Conservation (phyloP, 768 basidiomycete species). For the Serendipita sp. region DNA sequence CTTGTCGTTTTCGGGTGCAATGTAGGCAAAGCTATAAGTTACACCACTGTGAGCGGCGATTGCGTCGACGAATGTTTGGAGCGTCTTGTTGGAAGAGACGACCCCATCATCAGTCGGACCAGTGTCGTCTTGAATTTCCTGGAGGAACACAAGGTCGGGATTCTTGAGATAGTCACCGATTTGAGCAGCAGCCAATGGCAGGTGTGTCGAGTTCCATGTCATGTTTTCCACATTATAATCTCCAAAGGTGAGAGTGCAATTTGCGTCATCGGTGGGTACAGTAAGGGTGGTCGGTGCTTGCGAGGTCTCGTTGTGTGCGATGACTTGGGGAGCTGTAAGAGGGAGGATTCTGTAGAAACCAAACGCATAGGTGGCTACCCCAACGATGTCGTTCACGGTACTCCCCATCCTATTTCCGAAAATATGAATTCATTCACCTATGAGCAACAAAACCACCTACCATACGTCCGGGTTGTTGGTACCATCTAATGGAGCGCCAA, state of each 20-base stretch:
- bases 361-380: constrained; percentile 33
- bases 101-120: constrained; percentile 10
- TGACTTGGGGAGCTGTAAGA: constrained; percentile 34
- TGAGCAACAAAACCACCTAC: not conserved
- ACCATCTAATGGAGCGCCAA: constrained; percentile 38
- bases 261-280: constrained; percentile 17
- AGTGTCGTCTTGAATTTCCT: constrained; percentile 37
- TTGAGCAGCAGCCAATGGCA: constrained; percentile 35
- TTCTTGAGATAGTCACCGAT: constrained; percentile 32
- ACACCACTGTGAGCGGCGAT: constrained; percentile 27
- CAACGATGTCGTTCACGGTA: constrained; percentile 34
- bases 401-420: constrained; percentile 26
- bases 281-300: constrained; percentile 27
- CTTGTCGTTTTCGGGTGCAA: constrained; percentile 35
- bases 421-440: not conserved
- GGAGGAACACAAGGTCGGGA: constrained; percentile 46
- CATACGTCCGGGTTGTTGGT: constrained; percentile 31
- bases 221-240: constrained; percentile 35
- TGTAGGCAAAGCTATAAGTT: constrained; percentile 32
- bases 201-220: constrained; percentile 20
- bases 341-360: constrained; percentile 46
- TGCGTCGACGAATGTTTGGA: constrained; percentile 32
- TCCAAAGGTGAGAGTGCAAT: constrained; percentile 35
- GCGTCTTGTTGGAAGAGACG: constrained; percentile 30
- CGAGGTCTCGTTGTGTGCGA: constrained; percentile 23